A percentile compares a stretch with the other conserved stretches of the same genome.
These are phyloP conservation scores for Paraglomus occultum DNA, from an alignment of 192 early-diverging fungal genomes.

Conservation along the genomic window DNA sequence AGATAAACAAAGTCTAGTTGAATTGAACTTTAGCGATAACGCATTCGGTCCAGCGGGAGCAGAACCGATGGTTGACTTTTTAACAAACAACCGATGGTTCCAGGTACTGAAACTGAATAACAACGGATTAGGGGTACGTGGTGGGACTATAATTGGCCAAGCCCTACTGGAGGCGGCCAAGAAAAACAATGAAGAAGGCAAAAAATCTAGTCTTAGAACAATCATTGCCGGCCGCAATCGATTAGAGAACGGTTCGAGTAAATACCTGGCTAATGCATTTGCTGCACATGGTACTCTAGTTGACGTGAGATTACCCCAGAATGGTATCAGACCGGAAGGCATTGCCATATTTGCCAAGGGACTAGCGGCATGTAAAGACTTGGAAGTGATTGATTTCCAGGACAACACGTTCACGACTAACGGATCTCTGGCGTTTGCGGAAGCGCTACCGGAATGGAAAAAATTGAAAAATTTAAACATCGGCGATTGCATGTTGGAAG, in stretches of 20 bases:
- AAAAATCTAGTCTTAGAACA: constrained; percentile 66
- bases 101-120: constrained; percentile 92
- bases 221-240: constrained; percentile 93
- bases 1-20: constrained; percentile 74
- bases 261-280: constrained; percentile 79
- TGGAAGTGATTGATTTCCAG: constrained; percentile 86
- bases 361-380: constrained; percentile 60
- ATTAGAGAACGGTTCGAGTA: constrained; percentile 80
- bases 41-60: constrained; percentile 98
- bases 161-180: constrained; percentile 78
- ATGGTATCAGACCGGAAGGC: constrained; percentile 95
- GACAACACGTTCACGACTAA: constrained; percentile 93
- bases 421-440: constrained; percentile 78
- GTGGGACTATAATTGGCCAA: constrained; percentile 81
- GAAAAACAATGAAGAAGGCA: constrained; percentile 62
- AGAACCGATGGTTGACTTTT: constrained; percentile 79
- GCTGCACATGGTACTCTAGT: constrained; percentile 70
- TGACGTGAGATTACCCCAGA: constrained; percentile 92
- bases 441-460: constrained; percentile 76
- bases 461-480: constrained; percentile 77
- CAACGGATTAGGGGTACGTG: constrained; percentile 92
- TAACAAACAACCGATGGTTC: constrained; percentile 77
- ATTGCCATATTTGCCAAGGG: constrained; percentile 71
- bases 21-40: constrained; percentile 89
- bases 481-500: constrained; percentile 85